Conservation (phyloP, 1,139 yeast species). For the Yamadazyma conglobata region DNA sequence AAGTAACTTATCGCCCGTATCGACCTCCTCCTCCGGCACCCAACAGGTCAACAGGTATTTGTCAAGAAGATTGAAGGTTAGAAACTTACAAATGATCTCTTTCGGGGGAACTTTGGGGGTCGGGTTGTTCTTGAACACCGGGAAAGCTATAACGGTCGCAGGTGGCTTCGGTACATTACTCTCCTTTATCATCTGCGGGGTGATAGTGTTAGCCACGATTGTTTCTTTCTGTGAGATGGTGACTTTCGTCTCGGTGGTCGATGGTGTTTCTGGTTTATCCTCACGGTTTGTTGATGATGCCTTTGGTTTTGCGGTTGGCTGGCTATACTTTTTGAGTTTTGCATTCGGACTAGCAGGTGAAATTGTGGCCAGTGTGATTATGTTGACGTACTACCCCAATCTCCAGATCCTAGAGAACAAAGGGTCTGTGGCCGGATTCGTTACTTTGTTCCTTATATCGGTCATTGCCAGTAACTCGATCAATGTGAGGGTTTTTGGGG, state of each 20-base stretch:
- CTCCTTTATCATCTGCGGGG: constrained; percentile 67
- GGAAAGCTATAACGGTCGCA: constrained; percentile 71
- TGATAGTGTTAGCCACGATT: constrained; percentile 66
- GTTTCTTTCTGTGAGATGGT: constrained; percentile 84
- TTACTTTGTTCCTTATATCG: constrained; percentile 53
- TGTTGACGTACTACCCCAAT: constrained; percentile 62
- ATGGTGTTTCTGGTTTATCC: constrained; percentile 73
- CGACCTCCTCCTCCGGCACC: constrained; percentile 11
- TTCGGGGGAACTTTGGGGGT: constrained; percentile 83
- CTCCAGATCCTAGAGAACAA: constrained; percentile 46
- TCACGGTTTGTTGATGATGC: constrained; percentile 83
- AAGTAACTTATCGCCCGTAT: constrained; percentile 9
- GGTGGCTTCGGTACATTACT: constrained; percentile 81
- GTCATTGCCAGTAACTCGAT: constrained; percentile 53
- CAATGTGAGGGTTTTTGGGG: constrained; percentile 73
- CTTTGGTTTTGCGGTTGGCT: constrained; percentile 78
- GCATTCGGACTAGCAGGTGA: constrained; percentile 76
- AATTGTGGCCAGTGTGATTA: constrained; percentile 72
- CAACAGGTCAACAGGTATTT: constrained; percentile 12
- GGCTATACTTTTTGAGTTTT: constrained; percentile 74
- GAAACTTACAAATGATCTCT: constrained; percentile 80
- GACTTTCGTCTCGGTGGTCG: constrained; percentile 75
- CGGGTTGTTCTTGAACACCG: constrained; percentile 74
- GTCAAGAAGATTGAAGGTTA: constrained; percentile 57
- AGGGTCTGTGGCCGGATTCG: constrained; percentile 61